Conservation (phyloP, 106 monocot genomes). For the Dactylorhiza incarnata region DNA sequence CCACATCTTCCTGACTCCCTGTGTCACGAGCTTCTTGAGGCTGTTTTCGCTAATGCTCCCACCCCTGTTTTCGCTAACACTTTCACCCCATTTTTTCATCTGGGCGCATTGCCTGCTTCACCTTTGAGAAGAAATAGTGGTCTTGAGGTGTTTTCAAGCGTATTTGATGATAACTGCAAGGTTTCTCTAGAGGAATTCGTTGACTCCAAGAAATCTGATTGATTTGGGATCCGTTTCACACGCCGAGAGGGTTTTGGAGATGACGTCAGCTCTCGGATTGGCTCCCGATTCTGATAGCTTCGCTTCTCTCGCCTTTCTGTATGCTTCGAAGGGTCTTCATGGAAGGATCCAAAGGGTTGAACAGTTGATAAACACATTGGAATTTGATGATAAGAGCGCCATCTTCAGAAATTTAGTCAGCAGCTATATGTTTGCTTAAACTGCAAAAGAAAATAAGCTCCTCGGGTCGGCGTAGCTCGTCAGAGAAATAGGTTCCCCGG, state of each 20-base stretch:
- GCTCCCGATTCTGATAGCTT: conserved; percentile 45
- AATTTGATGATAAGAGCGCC: conserved; percentile 32
- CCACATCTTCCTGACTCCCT: conserved; percentile 28
- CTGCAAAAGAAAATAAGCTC: too few relatives aligned
- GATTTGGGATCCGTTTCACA: conserved; percentile 42
- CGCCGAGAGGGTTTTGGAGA: conserved; percentile 58
- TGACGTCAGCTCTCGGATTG: conserved; percentile 43
- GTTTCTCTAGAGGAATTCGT: conserved; percentile 42
- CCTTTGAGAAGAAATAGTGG: conserved; percentile 21
- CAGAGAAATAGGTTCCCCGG: conserved; percentile 45
- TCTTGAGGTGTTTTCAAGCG: conserved; percentile 33
- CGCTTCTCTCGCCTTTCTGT: conserved; percentile 63
- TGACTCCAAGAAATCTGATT: conserved; percentile 56
- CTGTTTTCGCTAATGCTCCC: conserved; percentile 36
- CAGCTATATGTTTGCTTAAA: conserved; percentile 52
- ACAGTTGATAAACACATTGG: conserved; percentile 41
- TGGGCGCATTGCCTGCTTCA: conserved; percentile 38
- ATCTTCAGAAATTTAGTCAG: conserved; percentile 56
- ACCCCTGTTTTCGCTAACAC: conserved; percentile 42
- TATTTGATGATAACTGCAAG: conserved; percentile 64
- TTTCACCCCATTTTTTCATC: conserved; percentile 52
- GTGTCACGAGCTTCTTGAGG: conserved; percentile 18
- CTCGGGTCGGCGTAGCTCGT: conserved; percentile 85
- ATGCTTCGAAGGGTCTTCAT: conserved; percentile 30
- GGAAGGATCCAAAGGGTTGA: conserved; percentile 58